Base-by-base conservation (phyloP, 805 yeast genomes). In the Saturnispora saitoi region DNA sequence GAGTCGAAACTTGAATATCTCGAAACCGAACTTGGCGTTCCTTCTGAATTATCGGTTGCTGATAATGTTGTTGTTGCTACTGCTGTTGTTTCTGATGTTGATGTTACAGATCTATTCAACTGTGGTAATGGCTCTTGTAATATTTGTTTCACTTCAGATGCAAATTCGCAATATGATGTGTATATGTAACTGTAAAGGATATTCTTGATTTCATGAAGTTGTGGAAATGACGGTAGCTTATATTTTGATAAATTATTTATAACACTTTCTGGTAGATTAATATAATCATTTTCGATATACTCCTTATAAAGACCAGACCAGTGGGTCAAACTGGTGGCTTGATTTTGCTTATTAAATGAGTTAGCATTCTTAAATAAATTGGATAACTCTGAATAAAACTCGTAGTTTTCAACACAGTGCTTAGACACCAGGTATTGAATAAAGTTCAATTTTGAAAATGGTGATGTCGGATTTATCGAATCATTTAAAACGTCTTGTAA, bases 381-480 rank as follows among this genome's bases (percentile, higher is more conserved):
- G 5, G 51, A 50, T 15, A 65, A 48, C 26, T 62, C 63, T 22
- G 58, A 39, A 42, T 57, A 64, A 48, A 66, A 65, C 38, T 67
- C 70, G 19, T 66, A 56, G 44, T 66, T 67, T 49, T 67, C 70
- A 3, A 60, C 34, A 51, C 70, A 66, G 49, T 65, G 69, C 40
- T 62, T 59, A 29, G 58, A 55, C 2, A 57, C 48, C 28, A 67
- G 54, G 44, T 58, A 66, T 42, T 57, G 54, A 12, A 56, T 51
- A 48, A 67, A 67, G 28, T 60, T 54, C 6, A 52, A 46, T 30
- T 58, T 60, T 4, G 65, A 58, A 42, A 58, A 65, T 2, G 43
- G 47, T 3, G 55, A 51, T 2, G 50, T 52, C 9, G 56, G 51
- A 4, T 58, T 52, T 4, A 61, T 58, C 4, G 50, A 38, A 39